Evolutionary conservation across 2,329 filamentous ascomycete species (phyloP).

Genomic region (Sporothrix luriei): DNA sequence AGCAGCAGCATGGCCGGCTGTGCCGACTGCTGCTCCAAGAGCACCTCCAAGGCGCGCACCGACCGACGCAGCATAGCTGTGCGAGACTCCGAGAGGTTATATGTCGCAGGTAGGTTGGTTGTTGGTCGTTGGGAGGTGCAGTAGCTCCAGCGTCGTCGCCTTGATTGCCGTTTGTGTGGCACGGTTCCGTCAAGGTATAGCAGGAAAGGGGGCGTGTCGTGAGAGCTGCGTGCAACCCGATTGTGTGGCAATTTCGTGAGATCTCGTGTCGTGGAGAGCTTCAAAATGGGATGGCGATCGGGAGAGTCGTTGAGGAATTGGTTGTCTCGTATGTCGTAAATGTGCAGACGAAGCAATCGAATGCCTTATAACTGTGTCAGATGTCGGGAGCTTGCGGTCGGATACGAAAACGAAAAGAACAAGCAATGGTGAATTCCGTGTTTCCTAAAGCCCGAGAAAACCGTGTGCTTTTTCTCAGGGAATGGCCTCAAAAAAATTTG

Average conservation of each 20-base stretch:
- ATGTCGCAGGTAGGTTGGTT: no score
- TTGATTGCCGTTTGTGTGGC: no score
- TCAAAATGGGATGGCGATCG: not conserved
- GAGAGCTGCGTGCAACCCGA: not conserved
- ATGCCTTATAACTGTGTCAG: not conserved
- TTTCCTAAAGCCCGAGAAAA: conserved; percentile 20
- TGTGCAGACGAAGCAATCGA: not conserved
- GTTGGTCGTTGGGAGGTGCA: not conserved
- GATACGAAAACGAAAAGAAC: not conserved
- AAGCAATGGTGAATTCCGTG: not conserved
- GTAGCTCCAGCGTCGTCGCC: not conserved
- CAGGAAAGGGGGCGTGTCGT: no score
- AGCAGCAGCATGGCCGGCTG: conserved; percentile 24
- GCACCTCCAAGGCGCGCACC: conserved; percentile 28
- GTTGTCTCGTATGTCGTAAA: not conserved
- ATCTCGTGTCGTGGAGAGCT: not conserved
- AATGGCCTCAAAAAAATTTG: not conserved
- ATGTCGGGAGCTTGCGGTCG: not conserved
- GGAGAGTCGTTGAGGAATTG: not conserved
- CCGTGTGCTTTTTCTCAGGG: conserved; percentile 7
- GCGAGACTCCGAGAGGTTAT: not conserved
- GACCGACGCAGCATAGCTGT: conserved; percentile 29
- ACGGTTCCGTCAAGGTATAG: no score
- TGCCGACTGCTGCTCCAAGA: conserved; percentile 26
- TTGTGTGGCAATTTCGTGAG: conserved; percentile 6